Evolutionary conservation across 257 asterid genomes (phyloP).

Genomic region (Rhazya stricta): DNA sequence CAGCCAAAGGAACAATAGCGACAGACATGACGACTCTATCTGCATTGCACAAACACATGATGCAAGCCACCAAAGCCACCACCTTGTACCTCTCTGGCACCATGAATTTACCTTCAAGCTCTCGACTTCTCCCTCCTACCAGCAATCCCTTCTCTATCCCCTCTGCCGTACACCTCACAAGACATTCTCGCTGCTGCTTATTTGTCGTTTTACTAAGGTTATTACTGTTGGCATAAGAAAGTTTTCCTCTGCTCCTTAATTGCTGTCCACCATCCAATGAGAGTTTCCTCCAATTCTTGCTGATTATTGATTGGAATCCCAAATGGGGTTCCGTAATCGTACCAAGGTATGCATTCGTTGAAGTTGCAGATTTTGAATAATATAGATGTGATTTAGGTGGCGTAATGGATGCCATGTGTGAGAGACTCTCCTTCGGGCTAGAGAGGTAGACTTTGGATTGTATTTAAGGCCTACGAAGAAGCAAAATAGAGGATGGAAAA

Average conservation of each 20-base stretch:
- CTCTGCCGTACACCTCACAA: slow-evolving; percentile 68
- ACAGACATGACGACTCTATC: slow-evolving; percentile 98
- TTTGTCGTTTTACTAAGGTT: neutral
- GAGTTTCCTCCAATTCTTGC: slow-evolving; percentile 17
- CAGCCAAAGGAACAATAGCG: slow-evolving; percentile 91
- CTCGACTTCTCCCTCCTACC: slow-evolving; percentile 32
- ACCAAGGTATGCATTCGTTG: slow-evolving; percentile 20
- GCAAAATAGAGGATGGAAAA: neutral
- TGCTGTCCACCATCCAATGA: slow-evolving; percentile 17
- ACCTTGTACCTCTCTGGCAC: slow-evolving; percentile 87
- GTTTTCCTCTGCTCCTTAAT: slow-evolving; percentile 11
- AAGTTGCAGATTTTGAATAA: slow-evolving; percentile 19
- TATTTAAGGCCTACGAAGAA: neutral
- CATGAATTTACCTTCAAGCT: slow-evolving; percentile 36
- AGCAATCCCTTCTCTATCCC: slow-evolving; percentile 59
- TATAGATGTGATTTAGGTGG: slow-evolving; percentile 22
- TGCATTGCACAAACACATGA: slow-evolving; percentile 88
- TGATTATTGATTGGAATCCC: slow-evolving; percentile 16
- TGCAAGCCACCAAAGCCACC: slow-evolving; percentile 77
- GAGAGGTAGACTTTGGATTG: neutral
- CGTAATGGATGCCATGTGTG: slow-evolving; percentile 45
- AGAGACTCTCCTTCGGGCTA: neutral
- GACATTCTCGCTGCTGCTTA: slow-evolving; percentile 16
- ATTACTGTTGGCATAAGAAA: slow-evolving; percentile 1
- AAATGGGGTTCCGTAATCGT: slow-evolving; percentile 25